phyloP scores from a whole-genome alignment of 1,284 basidiomycete genomes.

The Meripilus lineatus region DNA sequence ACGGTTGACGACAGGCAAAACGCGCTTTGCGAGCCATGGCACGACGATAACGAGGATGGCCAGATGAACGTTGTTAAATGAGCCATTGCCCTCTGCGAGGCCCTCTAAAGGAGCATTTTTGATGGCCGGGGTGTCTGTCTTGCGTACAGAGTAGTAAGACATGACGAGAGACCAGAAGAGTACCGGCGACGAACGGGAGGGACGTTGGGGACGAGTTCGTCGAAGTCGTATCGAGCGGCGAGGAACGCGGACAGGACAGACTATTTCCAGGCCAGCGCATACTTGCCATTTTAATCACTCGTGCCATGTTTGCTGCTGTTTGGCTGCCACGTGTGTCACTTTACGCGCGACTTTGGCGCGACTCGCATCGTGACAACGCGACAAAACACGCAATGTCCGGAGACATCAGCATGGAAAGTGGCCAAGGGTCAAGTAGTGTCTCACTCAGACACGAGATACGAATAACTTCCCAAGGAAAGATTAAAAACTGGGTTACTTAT shows the following conservation, averaged over 20 bases:
- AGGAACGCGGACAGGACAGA: too few relatives aligned
- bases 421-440: too few relatives aligned
- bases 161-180: slow-evolving; percentile 20
- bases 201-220: too few relatives aligned
- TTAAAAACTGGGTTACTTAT: slow-evolving; percentile 56
- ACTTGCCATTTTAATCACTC: not conserved
- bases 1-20: slow-evolving; percentile 72
- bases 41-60: slow-evolving; percentile 72
- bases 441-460: slow-evolving; percentile 45
- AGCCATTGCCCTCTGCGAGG: slow-evolving; percentile 83
- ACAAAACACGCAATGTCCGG: too few relatives aligned
- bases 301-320: not conserved
- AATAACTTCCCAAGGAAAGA: slow-evolving; percentile 62
- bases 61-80: slow-evolving; percentile 81
- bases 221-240: too few relatives aligned
- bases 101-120: slow-evolving; percentile 81
- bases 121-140: slow-evolving; percentile 62
- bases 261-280: not conserved
- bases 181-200: not conserved
- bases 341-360: too few relatives aligned
- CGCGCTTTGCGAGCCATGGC: slow-evolving; percentile 78
- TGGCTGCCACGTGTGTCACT: too few relatives aligned
- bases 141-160: slow-evolving; percentile 46
- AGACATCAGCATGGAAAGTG: too few relatives aligned
- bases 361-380: too few relatives aligned